Evolutionary conservation across 148 eudicot genomes (phyloP), one percentile per base, ranked within the genome.

Genomic region (Oxyria digyna): DNA sequence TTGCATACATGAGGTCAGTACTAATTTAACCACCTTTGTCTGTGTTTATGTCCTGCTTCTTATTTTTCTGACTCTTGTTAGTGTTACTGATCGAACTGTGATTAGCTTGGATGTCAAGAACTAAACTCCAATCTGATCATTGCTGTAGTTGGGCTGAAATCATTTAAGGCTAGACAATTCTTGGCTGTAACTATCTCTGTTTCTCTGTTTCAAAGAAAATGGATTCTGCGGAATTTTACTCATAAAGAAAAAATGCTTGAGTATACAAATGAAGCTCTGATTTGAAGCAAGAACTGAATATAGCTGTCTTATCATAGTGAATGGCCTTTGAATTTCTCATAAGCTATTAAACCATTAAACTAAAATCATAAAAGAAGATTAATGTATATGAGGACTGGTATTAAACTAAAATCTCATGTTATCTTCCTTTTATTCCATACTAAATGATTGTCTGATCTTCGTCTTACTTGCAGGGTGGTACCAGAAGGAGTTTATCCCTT

Each of bases 401-500:
- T 33, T 33, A 33, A 33, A 33, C 37, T 33, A 33, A 33, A 33
- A 33, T 33, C 37, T 33, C 41, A 38, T 35, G 38, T 38, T 38
- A 38, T 4, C 2, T 33, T 33, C 37, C 37, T 33, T 2, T 38
- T 3, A 38, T 38, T 38, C 9, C 41, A 38, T 38, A 7, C 41
- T 38, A 3, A 33, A 33, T 33, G 37, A 38, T 5, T 23, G 23
- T 23, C 15, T 8, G 8, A 20, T 15, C 62, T 8, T 52, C 9
- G 6, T 52, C 21, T 74, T 67, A 67, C 75, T 49, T 86, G 79
- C 89, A 94, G 97, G 75, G 82, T 77, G 20, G 71, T 94, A 55
- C 96, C 96, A 32, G 93, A 88, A 70, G 81, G 98, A 77, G 95
- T 93, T 65, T 86, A 81, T 74, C 97, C 99, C 8, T 94, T 90